phyloP scores from a whole-genome alignment of 352 stramenopile genomes.

The Pythium periplocum region DNA sequence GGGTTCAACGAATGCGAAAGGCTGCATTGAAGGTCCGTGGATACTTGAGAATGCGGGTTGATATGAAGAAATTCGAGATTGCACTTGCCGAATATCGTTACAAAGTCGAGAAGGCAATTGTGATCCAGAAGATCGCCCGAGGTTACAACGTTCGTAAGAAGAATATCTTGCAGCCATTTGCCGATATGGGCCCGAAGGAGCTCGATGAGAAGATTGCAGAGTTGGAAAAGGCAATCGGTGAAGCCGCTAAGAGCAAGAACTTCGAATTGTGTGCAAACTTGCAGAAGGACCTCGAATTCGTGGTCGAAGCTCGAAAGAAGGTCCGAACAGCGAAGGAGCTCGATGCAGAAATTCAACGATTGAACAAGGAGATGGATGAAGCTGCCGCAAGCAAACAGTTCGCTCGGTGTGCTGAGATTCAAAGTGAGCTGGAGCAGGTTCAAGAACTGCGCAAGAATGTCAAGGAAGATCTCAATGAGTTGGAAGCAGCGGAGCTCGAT shows the following conservation, averaged over 20 bases:
- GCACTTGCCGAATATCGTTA: constrained; percentile 47
- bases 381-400: constrained; percentile 78
- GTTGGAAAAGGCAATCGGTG: constrained; percentile 69
- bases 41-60: constrained; percentile 55
- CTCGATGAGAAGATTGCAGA: constrained; percentile 72
- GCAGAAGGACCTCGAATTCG: constrained; percentile 78
- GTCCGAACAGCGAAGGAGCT: constrained; percentile 86
- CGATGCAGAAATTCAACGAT: constrained; percentile 66
- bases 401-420: constrained; percentile 67
- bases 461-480: constrained; percentile 83
- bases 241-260: constrained; percentile 77
- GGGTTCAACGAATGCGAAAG: constrained; percentile 41
- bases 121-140: constrained; percentile 71
- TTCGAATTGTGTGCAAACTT: constrained; percentile 82
- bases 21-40: constrained; percentile 61
- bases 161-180: constrained; percentile 75
- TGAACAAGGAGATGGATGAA: constrained; percentile 76
- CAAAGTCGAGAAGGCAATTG: constrained; percentile 42
- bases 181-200: constrained; percentile 69
- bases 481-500: constrained; percentile 78
- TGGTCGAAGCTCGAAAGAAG: constrained; percentile 77
- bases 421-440: constrained; percentile 76
- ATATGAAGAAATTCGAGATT: constrained; percentile 50
- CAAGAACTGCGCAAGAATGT: constrained; percentile 69
- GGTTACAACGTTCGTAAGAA: constrained; percentile 70